Conservation (phyloP, 73 alveolate genomes). For the Paramecium bursaria region DNA sequence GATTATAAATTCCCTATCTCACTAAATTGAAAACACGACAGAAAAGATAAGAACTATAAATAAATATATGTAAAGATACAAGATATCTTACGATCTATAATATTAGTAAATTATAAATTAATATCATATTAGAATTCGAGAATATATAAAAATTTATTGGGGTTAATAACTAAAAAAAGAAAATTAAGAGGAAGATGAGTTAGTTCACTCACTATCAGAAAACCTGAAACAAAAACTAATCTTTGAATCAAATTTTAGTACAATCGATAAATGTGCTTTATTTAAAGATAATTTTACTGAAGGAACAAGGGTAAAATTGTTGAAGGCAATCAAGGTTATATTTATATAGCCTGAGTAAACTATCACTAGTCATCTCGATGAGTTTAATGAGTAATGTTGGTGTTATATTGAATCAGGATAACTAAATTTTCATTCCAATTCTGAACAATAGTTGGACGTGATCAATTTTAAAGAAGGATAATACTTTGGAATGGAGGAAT, state of each 20-base stretch:
- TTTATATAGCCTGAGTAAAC: slow-evolving; percentile 11
- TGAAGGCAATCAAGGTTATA: background rate
- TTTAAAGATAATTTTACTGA: slow-evolving; percentile 1
- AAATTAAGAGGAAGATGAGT: slow-evolving; percentile 20
- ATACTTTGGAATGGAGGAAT: slow-evolving; percentile 34
- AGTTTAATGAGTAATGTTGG: slow-evolving; percentile 6
- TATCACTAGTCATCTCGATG: slow-evolving; percentile 2
- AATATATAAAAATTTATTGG: slow-evolving; percentile 56
- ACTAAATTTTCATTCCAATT: slow-evolving; percentile 10
- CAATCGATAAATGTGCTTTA: slow-evolving; percentile 27
- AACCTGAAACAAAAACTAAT: slow-evolving; percentile 13
- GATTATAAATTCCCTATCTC: slow-evolving; percentile 25
- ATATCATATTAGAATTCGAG: slow-evolving; percentile 35
- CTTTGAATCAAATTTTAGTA: background rate
- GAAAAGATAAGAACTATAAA: slow-evolving; percentile 40
- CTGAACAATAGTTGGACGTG: background rate
- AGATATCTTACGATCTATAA: slow-evolving; percentile 24
- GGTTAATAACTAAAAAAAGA: slow-evolving; percentile 28
- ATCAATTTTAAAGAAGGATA: background rate
- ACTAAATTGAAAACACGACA: slow-evolving; percentile 31
- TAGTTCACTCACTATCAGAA: slow-evolving; percentile 20
- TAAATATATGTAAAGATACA: slow-evolving; percentile 21
- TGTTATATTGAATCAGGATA: slow-evolving; percentile 23
- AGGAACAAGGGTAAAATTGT: slow-evolving; percentile 4
- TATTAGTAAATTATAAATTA: slow-evolving; percentile 34